A percentile compares a stretch with the other conserved stretches of the same genome.
Conservation (phyloP, 371 early-diverging fungal species). For the Catenaria anguillulae region DNA sequence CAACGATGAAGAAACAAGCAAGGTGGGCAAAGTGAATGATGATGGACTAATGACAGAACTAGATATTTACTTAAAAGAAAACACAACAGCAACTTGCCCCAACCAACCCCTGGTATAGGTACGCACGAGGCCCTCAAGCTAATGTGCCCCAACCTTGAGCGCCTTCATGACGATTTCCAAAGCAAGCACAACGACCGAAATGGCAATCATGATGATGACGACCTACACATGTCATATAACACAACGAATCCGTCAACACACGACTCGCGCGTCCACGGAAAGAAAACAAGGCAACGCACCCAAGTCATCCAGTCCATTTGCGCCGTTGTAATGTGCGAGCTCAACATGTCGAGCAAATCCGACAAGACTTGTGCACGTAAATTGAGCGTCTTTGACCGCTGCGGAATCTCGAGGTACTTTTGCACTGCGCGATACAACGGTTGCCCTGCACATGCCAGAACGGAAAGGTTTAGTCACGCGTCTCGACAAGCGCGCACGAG, state of each 20-base stretch:
- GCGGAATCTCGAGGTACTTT: slow-evolving; percentile 32
- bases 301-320: slow-evolving; percentile 24
- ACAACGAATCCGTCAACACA: too few species aligned
- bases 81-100: too few species aligned
- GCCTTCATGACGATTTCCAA: slow-evolving; percentile 27
- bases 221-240: too few species aligned
- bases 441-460: background rate
- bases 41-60: too few species aligned
- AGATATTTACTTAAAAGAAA: too few species aligned
- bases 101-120: too few species aligned
- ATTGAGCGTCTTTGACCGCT: slow-evolving; percentile 30
- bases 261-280: too few species aligned
- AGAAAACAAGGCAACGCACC: too few species aligned
- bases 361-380: slow-evolving; percentile 22
- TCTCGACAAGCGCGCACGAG: background rate
- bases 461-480: background rate
- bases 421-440: slow-evolving; percentile 6
- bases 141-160: slow-evolving; percentile 11
- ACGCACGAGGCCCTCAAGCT: too few species aligned
- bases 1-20: too few species aligned
- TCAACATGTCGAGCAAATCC: slow-evolving; percentile 33
- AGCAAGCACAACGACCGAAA: slow-evolving; percentile 23
- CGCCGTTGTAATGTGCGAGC: slow-evolving; percentile 26
- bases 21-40: too few species aligned
- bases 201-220: slow-evolving; percentile 25